Evolutionary conservation across 2,329 filamentous ascomycete species (phyloP).

Genomic region (Fusarium humuli): DNA sequence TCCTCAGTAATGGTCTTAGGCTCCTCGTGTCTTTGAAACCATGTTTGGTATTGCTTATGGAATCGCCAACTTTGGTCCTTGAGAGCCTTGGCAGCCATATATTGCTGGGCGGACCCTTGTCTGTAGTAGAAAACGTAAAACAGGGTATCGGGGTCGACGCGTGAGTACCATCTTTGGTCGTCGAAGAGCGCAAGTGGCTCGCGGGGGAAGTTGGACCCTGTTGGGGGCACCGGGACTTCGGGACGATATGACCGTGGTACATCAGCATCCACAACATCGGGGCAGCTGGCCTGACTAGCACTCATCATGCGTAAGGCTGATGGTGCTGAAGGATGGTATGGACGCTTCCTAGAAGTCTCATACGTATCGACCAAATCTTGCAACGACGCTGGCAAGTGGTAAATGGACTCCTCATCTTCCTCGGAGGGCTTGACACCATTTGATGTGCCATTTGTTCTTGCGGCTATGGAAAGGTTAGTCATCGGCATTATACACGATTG

Average conservation of each 20-base stretch:
- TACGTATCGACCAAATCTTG: constrained; percentile 93
- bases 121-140: constrained; percentile 99
- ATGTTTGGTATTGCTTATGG: constrained; percentile 99
- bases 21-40: constrained; percentile 98
- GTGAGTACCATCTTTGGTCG: constrained; percentile 85
- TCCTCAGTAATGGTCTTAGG: constrained; percentile 99
- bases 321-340: constrained; percentile 70
- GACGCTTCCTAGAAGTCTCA: constrained; percentile 81
- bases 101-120: constrained; percentile 95
- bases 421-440: constrained; percentile 63
- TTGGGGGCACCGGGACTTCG: constrained; percentile 78
- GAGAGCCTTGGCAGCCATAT: constrained; percentile 92
- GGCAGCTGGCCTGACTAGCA: constrained; percentile 77
- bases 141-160: constrained; percentile 93
- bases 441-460: constrained; percentile 63
- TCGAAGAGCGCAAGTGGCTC: constrained; percentile 93
- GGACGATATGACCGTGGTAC: constrained; percentile 87
- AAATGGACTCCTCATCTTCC: constrained; percentile 82
- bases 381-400: constrained; percentile 88
- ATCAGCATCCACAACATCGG: constrained; percentile 82
- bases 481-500: not conserved
- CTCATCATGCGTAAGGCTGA: constrained; percentile 80
- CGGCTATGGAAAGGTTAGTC: constrained; percentile 45
- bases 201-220: constrained; percentile 87
- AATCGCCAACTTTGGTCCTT: constrained; percentile 99